Evolutionary conservation across 225 moss, liverwort and hornwort genomes (phyloP), one percentile per base, ranked within the genome.

Genomic region (Neckera pumila): DNA sequence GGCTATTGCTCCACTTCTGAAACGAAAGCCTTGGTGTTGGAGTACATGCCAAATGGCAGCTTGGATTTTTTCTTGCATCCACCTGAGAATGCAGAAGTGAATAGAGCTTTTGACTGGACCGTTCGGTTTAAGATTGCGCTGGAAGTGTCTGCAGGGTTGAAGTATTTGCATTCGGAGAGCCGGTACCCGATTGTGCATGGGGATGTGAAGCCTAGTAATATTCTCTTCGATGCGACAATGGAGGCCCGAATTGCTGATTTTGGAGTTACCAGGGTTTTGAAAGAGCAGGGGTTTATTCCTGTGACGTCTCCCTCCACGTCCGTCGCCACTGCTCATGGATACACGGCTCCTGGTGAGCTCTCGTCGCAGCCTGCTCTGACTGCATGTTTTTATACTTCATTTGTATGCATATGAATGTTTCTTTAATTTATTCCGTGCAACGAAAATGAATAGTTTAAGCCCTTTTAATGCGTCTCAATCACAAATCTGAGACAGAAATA

Each of bases 1-100:
- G 94, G 92, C 25, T 92, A 92, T 25, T 92, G 91, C 72, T 80
- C 91, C 27, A 92, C 62, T 54, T 30, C 87, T 2, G 90, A 91
- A 40, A n/a, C 84, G 26, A 92, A 88, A 53, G 86, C 94, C 3
- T 88, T 94, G 23, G 90, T 94, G 45, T 19, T 94, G 18, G 94
- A 94, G 81, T 92, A 92, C 89, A 94, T 94, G 94, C 91, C 92
- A 12, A 80, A 90, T 40, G 94, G 94, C 28, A 92, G 80, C 86
- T 65, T 94, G 59, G 87, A 91, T 61, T 38, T 84, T 6, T n/a
- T 94, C 33, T 31, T 94, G 71, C 65, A 86, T 31, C 89, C 93
- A 17, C 87, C 87, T 4, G 90, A 77, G 65, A 89, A 84, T 13
- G 86, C 58, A 17, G 92, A 92, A 82, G 90, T 94, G 33, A 83